A percentile compares a stretch with the other conserved stretches of the same genome.
These are phyloP conservation scores for Saturnispora sanitii DNA, from an alignment of 805 yeast species.

Conservation along the genomic window DNA sequence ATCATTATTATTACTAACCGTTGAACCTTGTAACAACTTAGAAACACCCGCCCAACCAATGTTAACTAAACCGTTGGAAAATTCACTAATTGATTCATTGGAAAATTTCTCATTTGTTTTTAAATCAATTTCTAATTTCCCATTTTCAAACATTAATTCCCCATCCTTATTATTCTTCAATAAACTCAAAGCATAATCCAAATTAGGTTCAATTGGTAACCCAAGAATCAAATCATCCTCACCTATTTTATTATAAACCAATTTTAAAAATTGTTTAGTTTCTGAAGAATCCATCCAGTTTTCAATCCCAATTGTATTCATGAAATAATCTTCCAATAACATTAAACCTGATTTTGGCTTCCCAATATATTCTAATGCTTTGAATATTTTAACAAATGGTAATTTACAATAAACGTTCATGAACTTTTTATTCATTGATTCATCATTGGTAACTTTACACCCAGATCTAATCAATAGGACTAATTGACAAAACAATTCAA, in stretches of 20 bases:
- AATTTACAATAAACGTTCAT: slow-evolving; percentile 23
- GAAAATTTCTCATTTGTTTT: not conserved
- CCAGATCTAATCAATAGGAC: slow-evolving; percentile 33
- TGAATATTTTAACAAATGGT: slow-evolving; percentile 23
- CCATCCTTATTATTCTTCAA: slow-evolving; percentile 26
- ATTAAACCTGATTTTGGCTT: slow-evolving; percentile 36
- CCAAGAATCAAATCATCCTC: slow-evolving; percentile 61
- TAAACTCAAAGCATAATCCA: slow-evolving; percentile 41
- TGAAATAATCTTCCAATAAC: slow-evolving; percentile 36
- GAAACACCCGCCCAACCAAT: slow-evolving; percentile 55
- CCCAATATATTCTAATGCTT: slow-evolving; percentile 26
- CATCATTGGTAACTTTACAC: slow-evolving; percentile 16
- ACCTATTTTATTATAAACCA: slow-evolving; percentile 43
- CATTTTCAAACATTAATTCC: slow-evolving; percentile 44
- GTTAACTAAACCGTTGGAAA: slow-evolving; percentile 32
- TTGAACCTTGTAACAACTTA: slow-evolving; percentile 24
- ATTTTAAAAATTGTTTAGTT: slow-evolving; percentile 16
- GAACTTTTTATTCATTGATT: slow-evolving; percentile 19
- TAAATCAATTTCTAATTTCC: slow-evolving; percentile 39
- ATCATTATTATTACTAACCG: not conserved
- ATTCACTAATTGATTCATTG: slow-evolving; percentile 7
- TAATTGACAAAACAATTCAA: slow-evolving; percentile 23
- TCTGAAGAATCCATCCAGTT: not conserved
- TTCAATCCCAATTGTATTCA: slow-evolving; percentile 9
- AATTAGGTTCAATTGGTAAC: slow-evolving; percentile 46